phyloP scores from a whole-genome alignment of 2,329 filamentous ascomycete genomes.

The Colletotrichum incanum region DNA sequence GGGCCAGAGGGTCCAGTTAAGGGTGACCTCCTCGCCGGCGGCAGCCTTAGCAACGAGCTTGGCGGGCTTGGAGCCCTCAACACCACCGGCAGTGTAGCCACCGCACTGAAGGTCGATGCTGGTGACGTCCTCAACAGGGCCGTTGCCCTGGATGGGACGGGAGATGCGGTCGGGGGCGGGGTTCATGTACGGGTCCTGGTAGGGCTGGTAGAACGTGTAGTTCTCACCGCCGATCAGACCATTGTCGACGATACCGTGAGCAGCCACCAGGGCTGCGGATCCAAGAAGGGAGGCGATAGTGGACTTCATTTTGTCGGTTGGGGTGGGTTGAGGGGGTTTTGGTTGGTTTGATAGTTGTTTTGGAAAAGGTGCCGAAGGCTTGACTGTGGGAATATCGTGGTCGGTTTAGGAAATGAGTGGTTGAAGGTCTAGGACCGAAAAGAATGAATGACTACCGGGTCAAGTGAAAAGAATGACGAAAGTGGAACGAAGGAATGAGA shows the following conservation, averaged over 20 bases:
- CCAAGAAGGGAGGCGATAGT: constrained; percentile 47
- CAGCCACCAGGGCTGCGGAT: constrained; percentile 59
- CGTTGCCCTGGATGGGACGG: constrained; percentile 70
- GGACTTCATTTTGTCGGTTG: constrained; percentile 44
- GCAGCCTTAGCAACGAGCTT: constrained; percentile 67
- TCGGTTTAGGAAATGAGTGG: constrained; percentile 32
- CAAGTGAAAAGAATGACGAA: constrained; percentile 44
- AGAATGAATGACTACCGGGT: constrained; percentile 43
- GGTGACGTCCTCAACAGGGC: constrained; percentile 69
- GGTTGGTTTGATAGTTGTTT: neutral
- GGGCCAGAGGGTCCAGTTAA: constrained; percentile 70
- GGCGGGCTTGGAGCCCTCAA: constrained; percentile 65
- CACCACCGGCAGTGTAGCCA: constrained; percentile 65
- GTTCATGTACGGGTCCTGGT: constrained; percentile 60
- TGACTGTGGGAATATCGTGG: constrained; percentile 39
- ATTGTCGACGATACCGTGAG: constrained; percentile 65
- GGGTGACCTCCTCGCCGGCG: constrained; percentile 67
- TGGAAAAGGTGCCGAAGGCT: constrained; percentile 20
- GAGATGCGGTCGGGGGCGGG: constrained; percentile 66
- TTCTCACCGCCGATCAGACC: constrained; percentile 59
- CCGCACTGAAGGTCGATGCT: constrained; percentile 71
- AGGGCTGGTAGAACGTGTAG: constrained; percentile 55
- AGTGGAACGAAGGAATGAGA: constrained; percentile 41
- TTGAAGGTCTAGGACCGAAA: constrained; percentile 38
- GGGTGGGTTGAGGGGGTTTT: neutral